phyloP scores from a whole-genome alignment of 495 filamentous ascomycete genomes.

The Alectoria sarmentosa region DNA sequence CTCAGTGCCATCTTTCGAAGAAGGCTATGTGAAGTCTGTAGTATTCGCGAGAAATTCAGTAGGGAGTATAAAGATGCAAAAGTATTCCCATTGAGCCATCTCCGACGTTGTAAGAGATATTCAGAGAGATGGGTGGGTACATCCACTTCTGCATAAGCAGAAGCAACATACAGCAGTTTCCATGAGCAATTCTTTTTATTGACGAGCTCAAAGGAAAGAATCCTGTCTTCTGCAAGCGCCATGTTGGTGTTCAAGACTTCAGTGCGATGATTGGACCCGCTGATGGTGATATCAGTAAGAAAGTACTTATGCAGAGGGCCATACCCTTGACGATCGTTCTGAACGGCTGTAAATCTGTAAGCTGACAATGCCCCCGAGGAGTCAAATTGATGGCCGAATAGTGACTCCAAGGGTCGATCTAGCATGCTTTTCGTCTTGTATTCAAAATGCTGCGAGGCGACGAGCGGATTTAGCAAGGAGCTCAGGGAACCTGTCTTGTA shows the following conservation, averaged over 20 bases:
- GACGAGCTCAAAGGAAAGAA: conserved; percentile 98
- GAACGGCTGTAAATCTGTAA: conserved; percentile 92
- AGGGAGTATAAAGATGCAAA: conserved; percentile 98
- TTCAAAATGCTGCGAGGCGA: conserved; percentile 97
- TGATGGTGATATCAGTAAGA: conserved; percentile 95
- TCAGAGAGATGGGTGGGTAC: conserved; percentile 86
- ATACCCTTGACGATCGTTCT: conserved; percentile 93
- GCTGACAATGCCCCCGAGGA: conserved; percentile 90
- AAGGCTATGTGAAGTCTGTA: conserved; percentile 87
- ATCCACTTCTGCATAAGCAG: conserved; percentile 92
- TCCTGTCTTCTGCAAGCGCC: conserved; percentile 98
- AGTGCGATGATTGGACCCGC: conserved; percentile 92
- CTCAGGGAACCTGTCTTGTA: conserved; percentile 82
- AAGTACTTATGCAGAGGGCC: conserved; percentile 98
- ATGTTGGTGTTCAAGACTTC: conserved; percentile 99
- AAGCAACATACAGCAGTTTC: conserved; percentile 97
- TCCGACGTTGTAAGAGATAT: conserved; percentile 89
- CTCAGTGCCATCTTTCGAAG: conserved; percentile 85
- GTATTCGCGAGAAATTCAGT: conserved; percentile 89
- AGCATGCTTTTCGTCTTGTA: conserved; percentile 99
- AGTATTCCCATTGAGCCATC: conserved; percentile 98
- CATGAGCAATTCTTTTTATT: conserved; percentile 91
- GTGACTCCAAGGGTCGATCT: conserved; percentile 93
- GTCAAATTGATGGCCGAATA: conserved; percentile 98
- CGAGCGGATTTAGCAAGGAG: conserved; percentile 86